These are phyloP conservation scores for Melanopsichium pennsylvanicum DNA, from an alignment of 1,284 basidiomycete species.

Conservation along the genomic window DNA sequence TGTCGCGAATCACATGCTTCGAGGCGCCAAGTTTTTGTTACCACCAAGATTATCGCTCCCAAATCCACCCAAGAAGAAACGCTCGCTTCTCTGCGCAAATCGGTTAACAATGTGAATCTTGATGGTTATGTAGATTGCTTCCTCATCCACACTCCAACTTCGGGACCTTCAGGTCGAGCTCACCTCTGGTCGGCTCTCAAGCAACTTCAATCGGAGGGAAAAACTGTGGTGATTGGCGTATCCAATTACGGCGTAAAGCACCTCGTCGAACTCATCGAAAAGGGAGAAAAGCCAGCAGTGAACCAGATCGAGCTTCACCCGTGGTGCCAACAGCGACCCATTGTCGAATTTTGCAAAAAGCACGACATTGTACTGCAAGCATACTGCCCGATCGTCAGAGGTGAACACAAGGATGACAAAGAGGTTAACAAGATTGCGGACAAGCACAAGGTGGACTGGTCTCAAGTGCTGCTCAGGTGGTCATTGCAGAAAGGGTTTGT, in stretches of 20 bases:
- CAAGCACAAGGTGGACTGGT: conserved; percentile 42
- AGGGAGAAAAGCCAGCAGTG: conserved; percentile 24
- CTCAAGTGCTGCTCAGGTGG: conserved; percentile 42
- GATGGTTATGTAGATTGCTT: conserved; percentile 49
- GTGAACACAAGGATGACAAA: conserved; percentile 24
- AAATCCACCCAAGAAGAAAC: conserved; percentile 22
- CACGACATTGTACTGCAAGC: conserved; percentile 41
- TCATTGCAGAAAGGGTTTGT: conserved; percentile 42
- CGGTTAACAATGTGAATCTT: conserved; percentile 29
- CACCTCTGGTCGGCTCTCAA: conserved; percentile 45
- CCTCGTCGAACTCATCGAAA: conserved; percentile 26
- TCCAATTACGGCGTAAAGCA: conserved; percentile 46
- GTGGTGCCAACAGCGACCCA: conserved; percentile 43
- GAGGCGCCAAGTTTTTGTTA: conserved; percentile 37
- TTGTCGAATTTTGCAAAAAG: conserved; percentile 39
- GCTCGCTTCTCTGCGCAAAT: conserved; percentile 26
- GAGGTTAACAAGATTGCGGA: conserved; percentile 29
- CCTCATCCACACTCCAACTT: conserved; percentile 45
- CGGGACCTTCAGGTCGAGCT: conserved; percentile 29
- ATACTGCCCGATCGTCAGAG: conserved; percentile 44
- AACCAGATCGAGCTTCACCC: conserved; percentile 48
- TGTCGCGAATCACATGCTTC: conserved; percentile 29
- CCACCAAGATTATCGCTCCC: conserved; percentile 42
- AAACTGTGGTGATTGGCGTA: conserved; percentile 35
- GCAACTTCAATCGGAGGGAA: conserved; percentile 33